phyloP scores from a whole-genome alignment of 768 basidiomycete genomes.

The Tricholoma sp. region DNA sequence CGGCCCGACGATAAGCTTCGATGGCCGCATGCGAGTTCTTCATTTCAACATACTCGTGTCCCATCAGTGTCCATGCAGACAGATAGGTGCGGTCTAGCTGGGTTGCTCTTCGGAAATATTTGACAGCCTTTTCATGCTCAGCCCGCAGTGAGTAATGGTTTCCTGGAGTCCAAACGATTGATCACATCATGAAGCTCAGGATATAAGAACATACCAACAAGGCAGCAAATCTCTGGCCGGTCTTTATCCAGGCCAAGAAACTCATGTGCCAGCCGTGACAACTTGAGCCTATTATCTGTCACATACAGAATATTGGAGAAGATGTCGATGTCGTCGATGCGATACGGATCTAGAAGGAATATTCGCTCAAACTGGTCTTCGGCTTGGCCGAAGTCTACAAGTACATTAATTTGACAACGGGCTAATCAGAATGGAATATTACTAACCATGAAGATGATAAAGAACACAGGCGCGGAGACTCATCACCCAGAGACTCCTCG shows the following conservation, averaged over 20 bases:
- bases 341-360: conserved; percentile 73
- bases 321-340: conserved; percentile 93
- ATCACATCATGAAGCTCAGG: neutral
- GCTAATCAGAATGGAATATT: neutral
- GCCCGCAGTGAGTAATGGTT: conserved; percentile 93
- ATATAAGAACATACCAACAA: conserved; percentile 66
- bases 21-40: conserved; percentile 99
- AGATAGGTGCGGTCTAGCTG: conserved; percentile 92
- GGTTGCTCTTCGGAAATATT: conserved; percentile 93
- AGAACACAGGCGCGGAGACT: conserved; percentile 79
- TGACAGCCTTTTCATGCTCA: conserved; percentile 94
- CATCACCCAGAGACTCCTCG: conserved; percentile 80
- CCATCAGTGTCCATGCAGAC: conserved; percentile 98
- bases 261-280: conserved; percentile 89
- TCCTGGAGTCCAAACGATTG: conserved; percentile 43
- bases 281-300: conserved; percentile 80
- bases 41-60: conserved; percentile 98
- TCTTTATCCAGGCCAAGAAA: conserved; percentile 88
- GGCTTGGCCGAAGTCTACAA: conserved; percentile 80
- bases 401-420: conserved; percentile 6
- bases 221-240: conserved; percentile 92
- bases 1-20: conserved; percentile 92
- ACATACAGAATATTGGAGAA: conserved; percentile 98
- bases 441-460: conserved; percentile 86
- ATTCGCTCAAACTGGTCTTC: conserved; percentile 84